A percentile compares a stretch with the other conserved stretches of the same genome.
phyloP scores from a whole-genome alignment of 2,329 filamentous ascomycete species.

The Boeremia lycopersici region DNA sequence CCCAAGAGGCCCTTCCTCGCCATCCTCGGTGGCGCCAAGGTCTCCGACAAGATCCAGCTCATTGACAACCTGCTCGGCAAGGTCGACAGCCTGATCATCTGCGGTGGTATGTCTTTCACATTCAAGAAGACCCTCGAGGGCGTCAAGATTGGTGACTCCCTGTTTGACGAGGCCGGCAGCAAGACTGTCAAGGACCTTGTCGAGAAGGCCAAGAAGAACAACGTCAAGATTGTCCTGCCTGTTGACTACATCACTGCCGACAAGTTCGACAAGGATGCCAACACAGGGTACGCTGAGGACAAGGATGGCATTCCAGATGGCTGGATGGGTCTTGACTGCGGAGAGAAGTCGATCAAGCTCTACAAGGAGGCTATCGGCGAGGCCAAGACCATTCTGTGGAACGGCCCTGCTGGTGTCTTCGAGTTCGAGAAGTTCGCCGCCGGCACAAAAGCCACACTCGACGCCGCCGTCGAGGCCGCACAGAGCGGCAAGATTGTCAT shows the following conservation, averaged over 20 bases:
- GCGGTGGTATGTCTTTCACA: constrained; percentile 98
- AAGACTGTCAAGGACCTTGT: constrained; percentile 88
- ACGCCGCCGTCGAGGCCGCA: constrained; percentile 82
- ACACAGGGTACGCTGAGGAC: constrained; percentile 81
- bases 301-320: constrained; percentile 90
- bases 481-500: constrained; percentile 92
- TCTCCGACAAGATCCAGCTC: constrained; percentile 99
- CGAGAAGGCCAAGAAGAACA: constrained; percentile 95
- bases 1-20: constrained; percentile 96
- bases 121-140: constrained; percentile 99
- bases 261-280: constrained; percentile 88
- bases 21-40: constrained; percentile 97
- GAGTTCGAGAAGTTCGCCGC: constrained; percentile 94
- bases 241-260: constrained; percentile 96
- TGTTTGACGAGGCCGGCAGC: constrained; percentile 93
- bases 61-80: constrained; percentile 99
- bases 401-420: constrained; percentile 95
- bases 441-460: constrained; percentile 90
- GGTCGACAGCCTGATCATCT: constrained; percentile 95
- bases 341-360: constrained; percentile 83
- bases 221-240: constrained; percentile 92
- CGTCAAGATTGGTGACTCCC: constrained; percentile 84
- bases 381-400: constrained; percentile 98
- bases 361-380: constrained; percentile 87
- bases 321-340: constrained; percentile 98